Conservation (phyloP, 768 basidiomycete species). For the Lentinus tigrinus region DNA sequence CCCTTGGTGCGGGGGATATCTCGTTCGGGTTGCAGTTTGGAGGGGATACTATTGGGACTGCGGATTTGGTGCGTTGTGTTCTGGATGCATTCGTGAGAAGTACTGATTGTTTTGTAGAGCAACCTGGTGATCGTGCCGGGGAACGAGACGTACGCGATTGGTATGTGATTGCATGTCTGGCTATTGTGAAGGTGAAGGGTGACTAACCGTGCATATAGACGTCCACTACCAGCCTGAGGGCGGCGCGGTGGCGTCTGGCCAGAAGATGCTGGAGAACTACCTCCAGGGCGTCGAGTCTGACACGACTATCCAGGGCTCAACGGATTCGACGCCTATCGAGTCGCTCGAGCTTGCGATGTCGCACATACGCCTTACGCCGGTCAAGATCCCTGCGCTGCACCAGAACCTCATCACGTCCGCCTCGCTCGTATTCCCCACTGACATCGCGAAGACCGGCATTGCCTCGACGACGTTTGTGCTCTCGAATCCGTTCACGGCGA, state of each 20-base stretch:
- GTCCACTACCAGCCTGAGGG: slow-evolving; percentile 64
- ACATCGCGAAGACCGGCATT: slow-evolving; percentile 62
- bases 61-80: slow-evolving; percentile 45
- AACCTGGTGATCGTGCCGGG: slow-evolving; percentile 61
- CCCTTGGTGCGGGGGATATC: slow-evolving; percentile 54
- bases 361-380: slow-evolving; percentile 56
- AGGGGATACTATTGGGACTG: slow-evolving; percentile 55
- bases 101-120: slow-evolving; percentile 34
- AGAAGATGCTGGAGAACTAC: slow-evolving; percentile 60
- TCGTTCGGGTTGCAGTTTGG: slow-evolving; percentile 55
- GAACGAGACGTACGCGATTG: slow-evolving; percentile 52
- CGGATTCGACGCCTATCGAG: slow-evolving; percentile 53
- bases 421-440: slow-evolving; percentile 56
- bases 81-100: not conserved
- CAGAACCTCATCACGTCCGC: slow-evolving; percentile 58
- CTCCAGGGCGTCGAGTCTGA: slow-evolving; percentile 60
- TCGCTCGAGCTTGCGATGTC: slow-evolving; percentile 64
- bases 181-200: not conserved
- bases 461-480: slow-evolving; percentile 59
- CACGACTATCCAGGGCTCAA: slow-evolving; percentile 56
- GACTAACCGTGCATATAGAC: slow-evolving; percentile 32
- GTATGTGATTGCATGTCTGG: slow-evolving; percentile 27
- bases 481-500: slow-evolving; percentile 70
- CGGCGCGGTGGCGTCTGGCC: slow-evolving; percentile 51
- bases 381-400: slow-evolving; percentile 63